phyloP scores from a whole-genome alignment of 1,139 yeast species.

The Insectozyma bohioensis region DNA sequence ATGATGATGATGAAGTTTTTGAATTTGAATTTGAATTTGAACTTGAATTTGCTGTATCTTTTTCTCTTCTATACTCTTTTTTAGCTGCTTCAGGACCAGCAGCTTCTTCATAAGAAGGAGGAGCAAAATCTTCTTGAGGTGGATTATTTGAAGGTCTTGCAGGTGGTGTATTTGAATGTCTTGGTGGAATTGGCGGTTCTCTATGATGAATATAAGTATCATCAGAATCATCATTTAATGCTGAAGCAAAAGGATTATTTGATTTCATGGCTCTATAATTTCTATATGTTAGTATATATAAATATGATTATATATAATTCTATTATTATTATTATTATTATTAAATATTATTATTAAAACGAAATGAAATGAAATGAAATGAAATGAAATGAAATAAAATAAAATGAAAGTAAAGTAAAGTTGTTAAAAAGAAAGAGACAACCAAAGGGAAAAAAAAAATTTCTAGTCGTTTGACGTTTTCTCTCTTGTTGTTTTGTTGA shows the following conservation, averaged over 20 bases:
- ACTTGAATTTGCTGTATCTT: constrained; percentile 22
- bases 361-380: neutral
- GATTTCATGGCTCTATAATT: constrained; percentile 47
- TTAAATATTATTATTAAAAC: neutral
- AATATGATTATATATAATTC: too few relatives aligned
- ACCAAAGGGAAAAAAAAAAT: too few relatives aligned
- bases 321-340: neutral
- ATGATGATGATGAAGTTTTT: constrained; percentile 3
- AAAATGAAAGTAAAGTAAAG: neutral
- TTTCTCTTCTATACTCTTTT: constrained; percentile 54
- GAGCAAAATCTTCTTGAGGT: constrained; percentile 25
- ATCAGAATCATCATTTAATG: constrained; percentile 37
- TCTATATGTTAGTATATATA: too few relatives aligned
- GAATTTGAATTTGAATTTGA: neutral
- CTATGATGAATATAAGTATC: constrained; percentile 35
- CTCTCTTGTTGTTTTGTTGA: too few relatives aligned
- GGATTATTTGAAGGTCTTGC: constrained; percentile 33
- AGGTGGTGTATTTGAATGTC: constrained; percentile 20
- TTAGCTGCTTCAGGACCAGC: constrained; percentile 48
- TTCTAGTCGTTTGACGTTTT: too few relatives aligned
- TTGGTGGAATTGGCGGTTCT: constrained; percentile 31
- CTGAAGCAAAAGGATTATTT: constrained; percentile 58
- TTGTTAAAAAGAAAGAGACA: too few relatives aligned
- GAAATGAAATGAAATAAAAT: neutral
- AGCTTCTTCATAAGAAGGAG: constrained; percentile 70